Evolutionary conservation across 1,139 yeast genomes (phyloP).

Genomic region (Barnettozyma hawaiiensis): DNA sequence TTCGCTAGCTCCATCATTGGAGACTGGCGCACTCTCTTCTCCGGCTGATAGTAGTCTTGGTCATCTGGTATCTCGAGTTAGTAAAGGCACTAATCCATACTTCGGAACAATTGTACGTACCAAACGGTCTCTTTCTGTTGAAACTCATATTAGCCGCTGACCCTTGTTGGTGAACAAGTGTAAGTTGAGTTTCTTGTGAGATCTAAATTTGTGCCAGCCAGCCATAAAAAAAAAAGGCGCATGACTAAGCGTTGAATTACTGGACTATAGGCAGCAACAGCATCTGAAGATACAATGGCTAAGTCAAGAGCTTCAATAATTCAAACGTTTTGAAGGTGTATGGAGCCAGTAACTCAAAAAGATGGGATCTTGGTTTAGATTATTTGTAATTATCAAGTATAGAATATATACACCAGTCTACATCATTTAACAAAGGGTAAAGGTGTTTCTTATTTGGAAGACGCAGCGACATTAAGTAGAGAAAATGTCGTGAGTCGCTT

Average conservation of each 20-base stretch:
- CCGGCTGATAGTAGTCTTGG: constrained; percentile 17
- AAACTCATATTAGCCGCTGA: constrained; percentile 19
- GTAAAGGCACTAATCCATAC: background rate
- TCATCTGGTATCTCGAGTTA: constrained; percentile 10
- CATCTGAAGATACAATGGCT: too few relatives aligned
- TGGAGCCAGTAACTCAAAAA: too few relatives aligned
- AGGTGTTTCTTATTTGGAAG: background rate
- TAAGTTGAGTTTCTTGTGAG: background rate
- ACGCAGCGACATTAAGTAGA: constrained; percentile 9
- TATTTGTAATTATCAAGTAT: too few relatives aligned
- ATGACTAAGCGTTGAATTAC: background rate
- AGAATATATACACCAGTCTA: too few relatives aligned
- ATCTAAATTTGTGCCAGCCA: background rate
- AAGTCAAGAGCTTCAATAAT: too few relatives aligned
- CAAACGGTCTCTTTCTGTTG: constrained; percentile 24
- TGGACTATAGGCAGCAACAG: too few relatives aligned
- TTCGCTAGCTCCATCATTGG: constrained; percentile 36
- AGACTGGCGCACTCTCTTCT: constrained; percentile 30
- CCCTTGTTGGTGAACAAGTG: background rate
- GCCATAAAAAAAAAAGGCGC: background rate
- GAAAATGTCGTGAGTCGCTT: constrained; percentile 12
- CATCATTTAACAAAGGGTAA: background rate
- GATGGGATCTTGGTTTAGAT: too few relatives aligned
- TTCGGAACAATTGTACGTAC: constrained; percentile 12
- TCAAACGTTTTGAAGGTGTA: too few relatives aligned